These are phyloP conservation scores for Basidioascus undulatus DNA, from an alignment of 768 basidiomycete species.

Conservation along the genomic window DNA sequence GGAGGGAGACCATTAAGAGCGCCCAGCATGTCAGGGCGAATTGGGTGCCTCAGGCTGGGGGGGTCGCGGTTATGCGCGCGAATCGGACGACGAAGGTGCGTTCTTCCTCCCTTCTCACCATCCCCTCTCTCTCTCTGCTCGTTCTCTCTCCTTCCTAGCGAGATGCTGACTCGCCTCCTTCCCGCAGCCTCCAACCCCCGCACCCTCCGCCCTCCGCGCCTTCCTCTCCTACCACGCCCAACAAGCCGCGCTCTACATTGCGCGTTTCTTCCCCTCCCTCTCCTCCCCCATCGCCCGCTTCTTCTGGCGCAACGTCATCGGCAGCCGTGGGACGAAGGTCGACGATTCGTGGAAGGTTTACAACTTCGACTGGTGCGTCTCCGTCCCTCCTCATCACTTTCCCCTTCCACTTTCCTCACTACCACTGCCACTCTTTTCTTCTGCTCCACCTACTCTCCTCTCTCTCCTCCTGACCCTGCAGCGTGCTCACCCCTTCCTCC, in stretches of 20 bases:
- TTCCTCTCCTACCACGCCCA: constrained; percentile 57
- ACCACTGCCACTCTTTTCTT: not conserved
- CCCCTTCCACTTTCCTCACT: not conserved
- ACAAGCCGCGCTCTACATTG: constrained; percentile 59
- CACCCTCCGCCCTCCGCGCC: constrained; percentile 20
- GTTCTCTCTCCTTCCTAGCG: not conserved
- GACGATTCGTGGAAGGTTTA: constrained; percentile 66
- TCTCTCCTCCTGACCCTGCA: constrained; percentile 7
- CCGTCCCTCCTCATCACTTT: constrained; percentile 17
- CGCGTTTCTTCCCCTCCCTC: constrained; percentile 35
- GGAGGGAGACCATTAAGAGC: constrained; percentile 18
- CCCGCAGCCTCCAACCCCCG: constrained; percentile 20
- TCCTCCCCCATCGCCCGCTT: constrained; percentile 40
- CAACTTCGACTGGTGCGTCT: constrained; percentile 75
- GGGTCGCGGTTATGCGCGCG: constrained; percentile 43
- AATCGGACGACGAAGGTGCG: constrained; percentile 57
- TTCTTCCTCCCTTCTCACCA: constrained; percentile 2
- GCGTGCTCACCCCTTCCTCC: constrained; percentile 3
- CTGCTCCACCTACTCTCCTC: not conserved
- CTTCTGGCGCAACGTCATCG: constrained; percentile 11
- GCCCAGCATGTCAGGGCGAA: constrained; percentile 78
- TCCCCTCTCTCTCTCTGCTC: not conserved
- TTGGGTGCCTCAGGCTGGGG: constrained; percentile 74
- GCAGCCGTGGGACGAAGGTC: constrained; percentile 14
- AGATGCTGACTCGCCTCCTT: not conserved